Evolutionary conservation across 164 flowering plant species (phyloP).

Genomic region (Chimonanthus praecox): DNA sequence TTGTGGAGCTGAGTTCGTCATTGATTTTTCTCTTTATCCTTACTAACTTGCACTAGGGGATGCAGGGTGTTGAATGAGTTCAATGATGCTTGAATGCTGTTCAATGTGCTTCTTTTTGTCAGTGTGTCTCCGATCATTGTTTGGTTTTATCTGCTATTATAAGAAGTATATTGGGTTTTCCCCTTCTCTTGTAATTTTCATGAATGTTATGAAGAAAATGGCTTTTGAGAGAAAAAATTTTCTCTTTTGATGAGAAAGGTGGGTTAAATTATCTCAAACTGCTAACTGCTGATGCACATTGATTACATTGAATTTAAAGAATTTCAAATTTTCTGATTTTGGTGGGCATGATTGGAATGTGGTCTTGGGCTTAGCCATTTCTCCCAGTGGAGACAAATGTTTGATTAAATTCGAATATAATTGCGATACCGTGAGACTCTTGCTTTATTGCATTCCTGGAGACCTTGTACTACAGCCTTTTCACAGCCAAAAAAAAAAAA

Average conservation of each 20-base stretch:
- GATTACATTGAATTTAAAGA: not conserved
- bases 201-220: not conserved
- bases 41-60: not conserved
- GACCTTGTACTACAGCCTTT: no score
- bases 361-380: no score
- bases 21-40: no score
- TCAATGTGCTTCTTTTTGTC: not conserved
- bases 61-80: not conserved
- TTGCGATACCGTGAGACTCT: no score
- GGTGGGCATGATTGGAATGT: no score
- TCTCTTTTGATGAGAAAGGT: not conserved
- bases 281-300: not conserved
- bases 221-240: not conserved
- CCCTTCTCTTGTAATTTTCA: not conserved
- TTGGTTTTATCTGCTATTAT: not conserved
- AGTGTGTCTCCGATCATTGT: not conserved
- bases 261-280: not conserved
- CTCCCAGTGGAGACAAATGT: no score
- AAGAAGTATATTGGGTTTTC: no score
- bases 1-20: no score
- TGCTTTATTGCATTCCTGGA: no score
- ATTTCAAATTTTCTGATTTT: no score
- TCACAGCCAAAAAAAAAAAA: no score
- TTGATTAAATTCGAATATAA: no score
- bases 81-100: not conserved